Percentiles rank a stretch among this genome's conserved stretches.
These are phyloP conservation scores for Rhizopogon roseolus DNA, from an alignment of 768 basidiomycete species.

Conservation along the genomic window DNA sequence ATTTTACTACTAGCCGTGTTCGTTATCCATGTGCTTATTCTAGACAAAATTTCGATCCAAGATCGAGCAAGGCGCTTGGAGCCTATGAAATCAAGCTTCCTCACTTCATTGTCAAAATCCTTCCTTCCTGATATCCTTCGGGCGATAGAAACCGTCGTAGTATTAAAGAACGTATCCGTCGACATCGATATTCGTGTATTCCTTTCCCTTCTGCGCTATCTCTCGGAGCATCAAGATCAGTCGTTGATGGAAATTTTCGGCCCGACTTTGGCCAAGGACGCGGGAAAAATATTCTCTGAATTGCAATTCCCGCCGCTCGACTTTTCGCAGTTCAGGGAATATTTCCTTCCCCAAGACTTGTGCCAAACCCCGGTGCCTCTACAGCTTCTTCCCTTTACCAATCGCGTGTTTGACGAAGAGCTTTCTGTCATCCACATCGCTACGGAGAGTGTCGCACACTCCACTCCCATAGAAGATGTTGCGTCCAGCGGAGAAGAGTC, in stretches of 20 bases:
- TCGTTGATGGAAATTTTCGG: constrained; percentile 26
- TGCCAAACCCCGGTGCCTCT: background rate
- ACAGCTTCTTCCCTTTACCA: constrained; percentile 35
- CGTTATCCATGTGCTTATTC: constrained; percentile 33
- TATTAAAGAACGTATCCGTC: constrained; percentile 19
- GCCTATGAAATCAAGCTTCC: constrained; percentile 24
- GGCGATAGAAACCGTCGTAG: constrained; percentile 21
- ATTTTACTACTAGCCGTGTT: constrained; percentile 30
- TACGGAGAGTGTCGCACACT: background rate
- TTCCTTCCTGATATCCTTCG: constrained; percentile 41
- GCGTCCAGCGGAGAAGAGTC: background rate
- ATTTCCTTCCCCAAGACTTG: constrained; percentile 13
- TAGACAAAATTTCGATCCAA: constrained; percentile 31
- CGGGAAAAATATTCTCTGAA: constrained; percentile 17
- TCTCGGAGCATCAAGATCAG: constrained; percentile 18
- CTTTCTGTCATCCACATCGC: constrained; percentile 30
- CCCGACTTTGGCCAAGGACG: constrained; percentile 13
- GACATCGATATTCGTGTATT: constrained; percentile 56
- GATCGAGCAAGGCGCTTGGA: constrained; percentile 34
- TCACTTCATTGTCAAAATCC: constrained; percentile 20
- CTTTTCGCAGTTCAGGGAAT: constrained; percentile 14
- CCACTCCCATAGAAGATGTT: constrained; percentile 3
- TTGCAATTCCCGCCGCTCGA: constrained; percentile 12
- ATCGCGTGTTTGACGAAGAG: constrained; percentile 37
- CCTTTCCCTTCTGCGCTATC: constrained; percentile 35